Percentiles rank a stretch among this genome's conserved stretches.
These are phyloP conservation scores for Penicillium hordei DNA, from an alignment of 2,329 filamentous ascomycete species.

Conservation along the genomic window DNA sequence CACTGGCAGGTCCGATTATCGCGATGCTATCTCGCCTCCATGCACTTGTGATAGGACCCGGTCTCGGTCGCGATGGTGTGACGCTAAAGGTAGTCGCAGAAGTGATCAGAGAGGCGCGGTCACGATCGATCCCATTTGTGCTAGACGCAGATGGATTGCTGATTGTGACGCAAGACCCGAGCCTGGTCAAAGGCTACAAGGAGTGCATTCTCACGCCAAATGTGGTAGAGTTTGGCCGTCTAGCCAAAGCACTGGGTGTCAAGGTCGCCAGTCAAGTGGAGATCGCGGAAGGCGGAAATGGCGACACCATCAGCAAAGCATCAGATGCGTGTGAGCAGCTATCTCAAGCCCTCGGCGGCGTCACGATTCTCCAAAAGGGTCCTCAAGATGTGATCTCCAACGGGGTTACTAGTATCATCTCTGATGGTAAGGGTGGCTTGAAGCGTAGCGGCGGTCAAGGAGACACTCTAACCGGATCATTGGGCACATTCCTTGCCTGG, in stretches of 20 bases:
- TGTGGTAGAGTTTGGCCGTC: constrained; percentile 82
- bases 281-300: constrained; percentile 37
- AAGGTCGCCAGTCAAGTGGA: constrained; percentile 50
- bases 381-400: constrained; percentile 78
- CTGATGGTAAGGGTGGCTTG: constrained; percentile 74
- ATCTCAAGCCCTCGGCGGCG: constrained; percentile 74
- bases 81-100: constrained; percentile 84
- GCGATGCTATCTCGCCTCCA: constrained; percentile 83
- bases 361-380: constrained; percentile 91
- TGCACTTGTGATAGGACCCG: constrained; percentile 88
- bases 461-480: constrained; percentile 85
- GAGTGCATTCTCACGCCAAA: constrained; percentile 92
- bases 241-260: constrained; percentile 74
- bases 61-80: constrained; percentile 80
- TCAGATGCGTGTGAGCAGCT: constrained; percentile 66
- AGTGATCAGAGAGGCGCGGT: constrained; percentile 75
- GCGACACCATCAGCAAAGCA: constrained; percentile 49
- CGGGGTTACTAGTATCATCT: constrained; percentile 70
- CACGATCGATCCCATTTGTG: constrained; percentile 72
- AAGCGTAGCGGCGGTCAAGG: constrained; percentile 95
- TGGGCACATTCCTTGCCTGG: constrained; percentile 89
- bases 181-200: constrained; percentile 74
- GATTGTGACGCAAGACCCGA: constrained; percentile 72
- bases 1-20: constrained; percentile 69
- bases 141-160: constrained; percentile 87